Percentiles rank a stretch among this genome's conserved stretches.
phyloP scores from a whole-genome alignment of 129 eudicot genomes.

The Lactuca sativa region DNA sequence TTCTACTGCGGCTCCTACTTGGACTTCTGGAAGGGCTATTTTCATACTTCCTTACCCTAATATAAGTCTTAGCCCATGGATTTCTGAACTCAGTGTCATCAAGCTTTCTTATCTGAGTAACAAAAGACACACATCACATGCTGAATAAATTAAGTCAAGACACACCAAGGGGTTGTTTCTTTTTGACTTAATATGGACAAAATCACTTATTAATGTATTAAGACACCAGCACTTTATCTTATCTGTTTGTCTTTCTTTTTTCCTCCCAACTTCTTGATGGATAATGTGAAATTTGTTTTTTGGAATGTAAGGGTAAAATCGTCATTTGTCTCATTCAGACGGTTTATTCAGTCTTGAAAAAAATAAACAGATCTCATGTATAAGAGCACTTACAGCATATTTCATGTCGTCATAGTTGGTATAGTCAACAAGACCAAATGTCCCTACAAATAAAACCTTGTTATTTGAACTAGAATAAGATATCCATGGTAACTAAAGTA shows the following conservation, averaged over 20 bases:
- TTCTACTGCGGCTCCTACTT: conserved; percentile 61
- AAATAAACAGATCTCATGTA: too few relatives aligned
- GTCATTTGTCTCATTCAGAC: background rate
- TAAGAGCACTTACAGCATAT: conserved; percentile 77
- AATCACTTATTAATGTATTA: too few relatives aligned
- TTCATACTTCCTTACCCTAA: conserved; percentile 76
- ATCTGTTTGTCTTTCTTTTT: too few relatives aligned
- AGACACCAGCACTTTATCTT: too few relatives aligned
- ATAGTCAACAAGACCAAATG: conserved; percentile 88
- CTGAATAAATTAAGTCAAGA: background rate
- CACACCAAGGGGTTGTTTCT: background rate
- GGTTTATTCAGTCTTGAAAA: too few relatives aligned
- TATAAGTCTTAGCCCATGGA: conserved; percentile 84
- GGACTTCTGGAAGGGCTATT: conserved; percentile 71
- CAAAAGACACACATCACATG: conserved; percentile 12
- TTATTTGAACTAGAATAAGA: conserved; percentile 15
- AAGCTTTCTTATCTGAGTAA: conserved; percentile 75
- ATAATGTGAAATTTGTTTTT: too few relatives aligned
- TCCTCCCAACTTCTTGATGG: too few relatives aligned
- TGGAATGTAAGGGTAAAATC: background rate
- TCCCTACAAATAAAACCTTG: conserved; percentile 45
- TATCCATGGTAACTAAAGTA: background rate
- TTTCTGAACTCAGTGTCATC: conserved; percentile 97
- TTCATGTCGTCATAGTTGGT: conserved; percentile 91
- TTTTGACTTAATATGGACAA: too few relatives aligned